Evolutionary conservation across 148 eudicot species (phyloP), one percentile per base, ranked within the genome.

Genomic region (Amaranthus cruentus): DNA sequence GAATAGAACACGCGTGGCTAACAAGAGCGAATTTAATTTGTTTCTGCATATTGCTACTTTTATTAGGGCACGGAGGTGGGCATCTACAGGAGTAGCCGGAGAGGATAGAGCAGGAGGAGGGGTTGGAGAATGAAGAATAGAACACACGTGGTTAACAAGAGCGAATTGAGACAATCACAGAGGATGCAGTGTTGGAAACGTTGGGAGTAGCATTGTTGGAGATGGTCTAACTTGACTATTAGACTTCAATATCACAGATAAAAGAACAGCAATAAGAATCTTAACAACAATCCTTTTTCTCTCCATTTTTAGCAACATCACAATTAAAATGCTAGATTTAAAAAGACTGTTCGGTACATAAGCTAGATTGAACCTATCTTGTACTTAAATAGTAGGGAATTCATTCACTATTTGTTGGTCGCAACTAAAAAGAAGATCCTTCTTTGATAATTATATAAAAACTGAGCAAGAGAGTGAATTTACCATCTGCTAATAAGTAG

Each of bases 141-240:
- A 79, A 66, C 98, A 93, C 0, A 92, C 98, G 47, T 78, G 91
- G 71, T 85, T 89, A 7, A 77, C 97, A n/a, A 91, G 84, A 9
- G 91, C 88, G 53, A 89, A 80, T 73, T 87, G 94, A 38, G 89
- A 83, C 3, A 74, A 61, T 71, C 96, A 93, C 44, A 89, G 76
- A 0, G 91, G 90, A 44, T 83, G 82, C 51, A 81, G 82, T 10
- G 77, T 62, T 11, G 84, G 84, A 62, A 71, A 72, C 42, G 66
- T 70, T 9, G 83, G 83, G 52, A 53, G 58, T 15, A 72, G 68
- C 10, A 67, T 21, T 12, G 67, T 15, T 6, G 75, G 75, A 7
- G 75, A 75, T 46, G 78, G 52, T 42, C 28, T 65, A 14, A 50
- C 76, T 62, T 82, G 83, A 74, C 87, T 51, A 18, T 71, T 75